Conservation (phyloP, 768 basidiomycete genomes). For the Russula sp. region DNA sequence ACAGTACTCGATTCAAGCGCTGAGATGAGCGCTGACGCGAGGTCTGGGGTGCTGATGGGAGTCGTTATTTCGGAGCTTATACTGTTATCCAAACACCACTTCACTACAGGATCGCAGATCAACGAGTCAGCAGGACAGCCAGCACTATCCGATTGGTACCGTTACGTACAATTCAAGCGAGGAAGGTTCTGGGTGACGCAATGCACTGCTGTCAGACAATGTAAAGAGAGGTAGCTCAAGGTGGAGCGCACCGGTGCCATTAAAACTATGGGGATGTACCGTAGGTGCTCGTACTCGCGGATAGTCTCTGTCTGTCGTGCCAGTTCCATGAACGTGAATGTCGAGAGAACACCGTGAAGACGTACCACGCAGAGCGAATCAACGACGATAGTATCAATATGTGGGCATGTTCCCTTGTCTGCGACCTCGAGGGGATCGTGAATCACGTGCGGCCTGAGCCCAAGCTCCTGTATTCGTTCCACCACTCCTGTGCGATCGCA, state of each 20-base stretch:
- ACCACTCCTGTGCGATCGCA: conserved; percentile 69
- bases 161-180: conserved; percentile 59
- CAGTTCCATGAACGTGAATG: not conserved
- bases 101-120: conserved; percentile 45
- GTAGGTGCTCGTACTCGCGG: conserved; percentile 86
- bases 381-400: conserved; percentile 93
- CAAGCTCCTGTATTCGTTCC: conserved; percentile 68
- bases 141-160: conserved; percentile 1
- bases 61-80: conserved; percentile 93
- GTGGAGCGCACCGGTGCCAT: conserved; percentile 51
- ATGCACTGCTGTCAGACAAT: not conserved
- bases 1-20: conserved; percentile 94
- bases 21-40: conserved; percentile 85
- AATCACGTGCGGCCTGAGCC: conserved; percentile 68
- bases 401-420: conserved; percentile 73
- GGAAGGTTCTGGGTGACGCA: conserved; percentile 42
- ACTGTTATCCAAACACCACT: conserved; percentile 95
- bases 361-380: conserved; percentile 81
- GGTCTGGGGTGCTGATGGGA: conserved; percentile 80
- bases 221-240: not conserved
- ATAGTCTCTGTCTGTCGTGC: conserved; percentile 69
- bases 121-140: conserved; percentile 21
- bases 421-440: conserved; percentile 75
- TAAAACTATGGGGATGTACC: conserved; percentile 94
- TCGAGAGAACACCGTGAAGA: conserved; percentile 23